A percentile compares a stretch with the other conserved stretches of the same genome.
Evolutionary conservation across 2,329 filamentous ascomycete genomes (phyloP).

Genomic region (Colletotrichum sp.): DNA sequence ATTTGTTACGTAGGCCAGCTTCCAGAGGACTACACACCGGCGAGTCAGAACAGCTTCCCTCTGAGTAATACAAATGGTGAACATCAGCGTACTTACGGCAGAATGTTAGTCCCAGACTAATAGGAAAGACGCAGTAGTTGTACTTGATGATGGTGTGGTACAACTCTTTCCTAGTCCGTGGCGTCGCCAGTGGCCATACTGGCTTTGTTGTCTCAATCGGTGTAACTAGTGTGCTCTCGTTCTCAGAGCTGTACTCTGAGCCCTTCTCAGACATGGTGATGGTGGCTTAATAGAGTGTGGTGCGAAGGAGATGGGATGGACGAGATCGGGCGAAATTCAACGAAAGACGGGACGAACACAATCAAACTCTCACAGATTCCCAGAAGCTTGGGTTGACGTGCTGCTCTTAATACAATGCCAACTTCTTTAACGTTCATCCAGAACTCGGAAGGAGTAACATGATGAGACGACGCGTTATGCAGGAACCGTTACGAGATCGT

Average conservation of each 20-base stretch:
- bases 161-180: neutral
- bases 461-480: neutral
- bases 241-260: neutral
- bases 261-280: neutral
- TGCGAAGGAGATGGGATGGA: neutral
- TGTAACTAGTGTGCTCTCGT: neutral
- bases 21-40: neutral
- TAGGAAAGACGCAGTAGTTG: neutral
- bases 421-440: neutral
- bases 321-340: neutral
- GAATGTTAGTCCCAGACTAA: neutral
- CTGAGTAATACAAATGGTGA: fast-evolving
- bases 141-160: neutral
- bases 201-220: neutral
- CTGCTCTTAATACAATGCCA: neutral
- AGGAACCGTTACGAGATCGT: neutral
- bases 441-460: neutral
- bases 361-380: neutral
- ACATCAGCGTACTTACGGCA: neutral
- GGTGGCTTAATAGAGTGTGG: neutral
- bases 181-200: neutral
- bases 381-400: neutral
- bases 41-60: neutral
- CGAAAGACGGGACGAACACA: neutral
- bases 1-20: neutral